phyloP scores from a whole-genome alignment of 441 rosid species.

The Adansonia gregorii region DNA sequence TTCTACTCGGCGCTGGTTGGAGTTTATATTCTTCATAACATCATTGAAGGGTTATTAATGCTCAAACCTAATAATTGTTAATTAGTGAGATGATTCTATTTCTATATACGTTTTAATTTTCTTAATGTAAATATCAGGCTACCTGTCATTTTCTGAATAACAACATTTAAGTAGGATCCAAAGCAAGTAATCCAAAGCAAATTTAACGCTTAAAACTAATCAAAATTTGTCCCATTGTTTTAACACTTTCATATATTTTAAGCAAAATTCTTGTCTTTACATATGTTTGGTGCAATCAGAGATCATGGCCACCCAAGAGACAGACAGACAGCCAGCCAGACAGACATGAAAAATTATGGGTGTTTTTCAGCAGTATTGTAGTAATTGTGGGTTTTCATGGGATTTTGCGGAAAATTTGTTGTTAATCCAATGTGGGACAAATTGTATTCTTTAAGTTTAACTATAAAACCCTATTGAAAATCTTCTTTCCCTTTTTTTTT shows the following conservation, averaged over 20 bases:
- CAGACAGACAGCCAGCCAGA: slow-evolving; percentile 18
- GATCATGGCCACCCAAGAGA: slow-evolving; percentile 13
- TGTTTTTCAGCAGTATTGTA: not conserved
- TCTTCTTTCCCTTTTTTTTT: not conserved
- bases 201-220: not conserved
- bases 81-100: not conserved
- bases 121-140: not conserved
- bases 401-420: not conserved
- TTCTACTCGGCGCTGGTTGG: no score
- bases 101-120: not conserved
- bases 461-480: not conserved
- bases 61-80: no score
- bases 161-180: not conserved
- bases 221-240: not conserved
- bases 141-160: not conserved
- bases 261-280: slow-evolving; percentile 4
- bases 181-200: not conserved
- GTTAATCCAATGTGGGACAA: slow-evolving; percentile 15
- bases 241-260: slow-evolving; percentile 2
- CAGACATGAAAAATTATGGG: not conserved
- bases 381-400: slow-evolving; percentile 1
- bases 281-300: not conserved
- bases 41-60: no score
- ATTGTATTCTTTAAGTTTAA: not conserved
- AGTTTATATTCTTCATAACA: no score